phyloP scores from a whole-genome alignment of 2,329 filamentous ascomycete species.

The Mycosphaerella sp. region DNA sequence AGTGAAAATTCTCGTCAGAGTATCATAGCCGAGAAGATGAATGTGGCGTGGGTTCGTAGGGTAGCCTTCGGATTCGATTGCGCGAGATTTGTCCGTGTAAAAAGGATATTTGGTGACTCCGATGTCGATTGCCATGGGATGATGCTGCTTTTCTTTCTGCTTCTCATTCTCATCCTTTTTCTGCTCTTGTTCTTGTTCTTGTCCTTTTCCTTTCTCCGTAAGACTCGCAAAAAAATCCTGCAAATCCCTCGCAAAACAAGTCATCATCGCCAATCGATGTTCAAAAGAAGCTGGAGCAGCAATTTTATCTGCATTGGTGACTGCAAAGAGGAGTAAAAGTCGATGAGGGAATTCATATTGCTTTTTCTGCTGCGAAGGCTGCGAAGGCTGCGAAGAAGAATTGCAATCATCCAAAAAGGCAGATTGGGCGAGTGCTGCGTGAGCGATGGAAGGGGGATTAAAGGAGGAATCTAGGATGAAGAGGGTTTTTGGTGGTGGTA shows the following conservation, averaged over 20 bases:
- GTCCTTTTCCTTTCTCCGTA: too few relatives aligned
- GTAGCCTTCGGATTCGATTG: conserved; percentile 45
- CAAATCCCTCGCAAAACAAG: conserved; percentile 56
- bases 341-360: conserved; percentile 33
- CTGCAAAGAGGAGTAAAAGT: conserved; percentile 55
- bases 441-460: conserved; percentile 58
- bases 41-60: conserved; percentile 46
- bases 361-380: conserved; percentile 9
- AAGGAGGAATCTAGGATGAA: conserved; percentile 61
- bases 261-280: conserved; percentile 65
- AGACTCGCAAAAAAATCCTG: conserved; percentile 16
- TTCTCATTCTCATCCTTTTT: too few relatives aligned
- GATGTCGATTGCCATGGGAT: conserved; percentile 52
- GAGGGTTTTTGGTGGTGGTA: conserved; percentile 39
- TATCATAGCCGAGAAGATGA: conserved; percentile 71
- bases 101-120: conserved; percentile 65
- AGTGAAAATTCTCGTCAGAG: conserved; percentile 65
- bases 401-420: conserved; percentile 39
- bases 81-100: conserved; percentile 64
- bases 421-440: conserved; percentile 50
- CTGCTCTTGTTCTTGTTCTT: too few relatives aligned
- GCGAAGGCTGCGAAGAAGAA: conserved; percentile 31
- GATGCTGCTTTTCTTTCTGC: neutral
- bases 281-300: conserved; percentile 62
- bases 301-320: conserved; percentile 59